A percentile compares a stretch with the other conserved stretches of the same genome.
phyloP scores from a whole-genome alignment of 192 early-diverging fungal genomes.

The Tieghemiomyces parasiticus region DNA sequence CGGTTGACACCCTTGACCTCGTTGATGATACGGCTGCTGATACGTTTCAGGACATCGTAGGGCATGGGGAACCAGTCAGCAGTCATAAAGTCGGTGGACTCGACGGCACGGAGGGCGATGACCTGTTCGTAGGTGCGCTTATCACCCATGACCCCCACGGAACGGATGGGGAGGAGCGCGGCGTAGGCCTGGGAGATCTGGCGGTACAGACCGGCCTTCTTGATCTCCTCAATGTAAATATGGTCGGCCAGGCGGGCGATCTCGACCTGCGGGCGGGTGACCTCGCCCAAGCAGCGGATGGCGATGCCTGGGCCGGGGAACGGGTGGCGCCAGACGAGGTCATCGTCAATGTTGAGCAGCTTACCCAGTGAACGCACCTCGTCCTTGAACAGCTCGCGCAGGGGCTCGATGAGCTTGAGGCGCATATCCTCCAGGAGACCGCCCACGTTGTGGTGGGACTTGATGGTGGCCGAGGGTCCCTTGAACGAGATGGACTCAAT shows the following conservation, averaged over 20 bases:
- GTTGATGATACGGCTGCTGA: slow-evolving; percentile 93
- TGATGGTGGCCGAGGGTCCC: slow-evolving; percentile 96
- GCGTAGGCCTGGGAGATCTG: slow-evolving; percentile 98
- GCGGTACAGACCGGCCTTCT: slow-evolving; percentile 90
- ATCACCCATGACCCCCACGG: slow-evolving; percentile 99
- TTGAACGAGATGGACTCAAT: slow-evolving; percentile 99
- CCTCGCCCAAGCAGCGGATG: slow-evolving; percentile 94
- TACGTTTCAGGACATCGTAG: slow-evolving; percentile 73
- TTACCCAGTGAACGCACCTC: slow-evolving; percentile 95
- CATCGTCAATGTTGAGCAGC: slow-evolving; percentile 78
- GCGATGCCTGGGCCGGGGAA: slow-evolving; percentile 99
- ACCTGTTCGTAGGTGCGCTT: slow-evolving; percentile 98
- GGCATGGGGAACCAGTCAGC: slow-evolving; percentile 93
- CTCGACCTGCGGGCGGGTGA: slow-evolving; percentile 80
- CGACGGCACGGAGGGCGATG: slow-evolving; percentile 92
- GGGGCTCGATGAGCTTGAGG: slow-evolving; percentile 93
- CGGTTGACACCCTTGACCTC: slow-evolving; percentile 98
- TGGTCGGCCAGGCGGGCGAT: slow-evolving; percentile 91
- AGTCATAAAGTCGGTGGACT: slow-evolving; percentile 97
- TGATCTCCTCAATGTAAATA: slow-evolving; percentile 99
- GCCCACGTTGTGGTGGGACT: slow-evolving; percentile 99
- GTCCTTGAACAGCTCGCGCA: slow-evolving; percentile 98
- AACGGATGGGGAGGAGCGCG: slow-evolving; percentile 82
- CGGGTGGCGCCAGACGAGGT: slow-evolving; percentile 96
- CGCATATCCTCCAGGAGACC: slow-evolving; percentile 95